Evolutionary conservation across 2,329 filamentous ascomycete genomes (phyloP), one percentile per base, ranked within the genome.

Genomic region (Chalara sp.): DNA sequence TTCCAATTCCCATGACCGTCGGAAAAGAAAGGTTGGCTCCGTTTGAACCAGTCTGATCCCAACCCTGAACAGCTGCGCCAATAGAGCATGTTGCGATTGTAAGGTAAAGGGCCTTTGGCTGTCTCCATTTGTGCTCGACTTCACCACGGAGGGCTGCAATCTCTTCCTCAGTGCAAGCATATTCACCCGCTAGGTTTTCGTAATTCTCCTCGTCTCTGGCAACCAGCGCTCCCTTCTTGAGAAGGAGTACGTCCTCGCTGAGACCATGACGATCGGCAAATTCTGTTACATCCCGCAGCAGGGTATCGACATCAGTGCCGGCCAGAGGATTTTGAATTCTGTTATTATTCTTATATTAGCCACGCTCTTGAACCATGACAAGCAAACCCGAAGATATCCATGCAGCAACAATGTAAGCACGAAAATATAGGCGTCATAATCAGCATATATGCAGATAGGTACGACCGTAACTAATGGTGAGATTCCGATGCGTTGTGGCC

Each of bases 201-300:
- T 79, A 87, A 32, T 74, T 72, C 7, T 70, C 68, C 0, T 86
- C 86, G 58, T 84, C 80, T 64, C 89, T 86, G 3, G 87, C 88
- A 11, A 90, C 79, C 6, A 92, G 74, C 5, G 87, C 88, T 35
- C 86, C 87, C 59, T 84, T 85, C 50, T 78, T 74, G 49, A 90
- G 72, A 13, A 84, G 63, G 2, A 71, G 68, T 4, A 80, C 67
- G 54, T 83, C 73, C 46, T 84, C 78, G 2, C 70, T 67, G 32
- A 91, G 72, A 28, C 74, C 74, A 58, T 86, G 79, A 39, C 76
- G 69, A 8, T 70, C 68, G 35, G 81, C 83, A 59, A 87, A 88
- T 12, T 70, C 70, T 50, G 80, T 73, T 40, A 83, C 83, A 50
- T 82, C 70, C 44, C 63, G 61, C 47, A 82, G 67, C 6, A 83